phyloP scores from a whole-genome alignment of 2,329 filamentous ascomycete species.

The Tolypocladium cylindrosporum region DNA sequence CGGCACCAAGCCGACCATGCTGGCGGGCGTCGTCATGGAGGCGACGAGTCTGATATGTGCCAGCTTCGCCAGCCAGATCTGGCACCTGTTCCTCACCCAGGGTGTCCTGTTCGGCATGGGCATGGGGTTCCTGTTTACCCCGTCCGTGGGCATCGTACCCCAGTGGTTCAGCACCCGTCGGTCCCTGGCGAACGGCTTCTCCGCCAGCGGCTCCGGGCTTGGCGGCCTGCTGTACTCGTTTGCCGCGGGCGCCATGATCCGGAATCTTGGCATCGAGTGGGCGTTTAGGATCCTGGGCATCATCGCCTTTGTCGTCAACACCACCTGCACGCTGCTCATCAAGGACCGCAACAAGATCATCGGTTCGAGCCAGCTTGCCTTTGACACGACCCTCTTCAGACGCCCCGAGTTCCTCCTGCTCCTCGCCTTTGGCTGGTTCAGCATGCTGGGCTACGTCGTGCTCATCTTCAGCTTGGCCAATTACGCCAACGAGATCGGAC shows the following conservation, averaged over 20 bases:
- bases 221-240: constrained; percentile 65
- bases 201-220: constrained; percentile 60
- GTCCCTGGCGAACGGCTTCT: constrained; percentile 59
- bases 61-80: constrained; percentile 57
- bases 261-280: constrained; percentile 54
- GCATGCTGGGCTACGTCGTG: constrained; percentile 64
- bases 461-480: constrained; percentile 69
- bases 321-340: constrained; percentile 51
- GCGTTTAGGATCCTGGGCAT: constrained; percentile 57
- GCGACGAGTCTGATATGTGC: constrained; percentile 57
- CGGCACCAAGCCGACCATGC: constrained; percentile 55
- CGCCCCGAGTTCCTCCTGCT: constrained; percentile 54
- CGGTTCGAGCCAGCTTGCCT: constrained; percentile 55
- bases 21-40: constrained; percentile 55
- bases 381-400: constrained; percentile 53
- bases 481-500: constrained; percentile 59
- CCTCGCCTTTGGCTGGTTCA: constrained; percentile 59
- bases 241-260: constrained; percentile 58
- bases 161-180: constrained; percentile 66
- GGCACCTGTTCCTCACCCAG: constrained; percentile 68
- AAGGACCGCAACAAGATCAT: constrained; percentile 63
- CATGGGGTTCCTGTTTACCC: constrained; percentile 68
- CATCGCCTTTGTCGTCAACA: constrained; percentile 53
- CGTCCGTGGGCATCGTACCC: constrained; percentile 54
- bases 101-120: constrained; percentile 69